Percentiles rank a stretch among this genome's conserved stretches.
phyloP scores from a whole-genome alignment of 148 eudicot species.

The Vaccinium myrtillus region DNA sequence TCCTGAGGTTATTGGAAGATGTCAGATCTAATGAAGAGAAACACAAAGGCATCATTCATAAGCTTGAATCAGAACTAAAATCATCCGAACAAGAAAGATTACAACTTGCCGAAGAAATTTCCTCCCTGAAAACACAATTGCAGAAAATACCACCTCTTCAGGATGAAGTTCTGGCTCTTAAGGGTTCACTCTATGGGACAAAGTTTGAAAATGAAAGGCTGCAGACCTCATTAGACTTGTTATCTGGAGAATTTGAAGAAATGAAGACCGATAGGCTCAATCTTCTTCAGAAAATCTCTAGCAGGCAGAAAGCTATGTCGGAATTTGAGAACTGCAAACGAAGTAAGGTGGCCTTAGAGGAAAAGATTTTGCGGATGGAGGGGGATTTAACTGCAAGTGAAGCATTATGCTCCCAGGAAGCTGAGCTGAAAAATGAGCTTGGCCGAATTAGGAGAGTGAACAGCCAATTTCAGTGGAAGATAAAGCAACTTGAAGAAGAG shows the following conservation, averaged over 20 bases:
- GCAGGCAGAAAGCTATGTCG: slow-evolving; percentile 38
- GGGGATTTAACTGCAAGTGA: slow-evolving; percentile 64
- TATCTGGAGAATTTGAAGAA: slow-evolving; percentile 40
- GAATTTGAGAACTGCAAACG: slow-evolving; percentile 49
- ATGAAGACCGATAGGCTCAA: slow-evolving; percentile 39
- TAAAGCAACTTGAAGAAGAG: slow-evolving; percentile 49
- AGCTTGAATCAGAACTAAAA: slow-evolving; percentile 42
- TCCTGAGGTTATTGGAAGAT: slow-evolving; percentile 32
- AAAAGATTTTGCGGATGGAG: slow-evolving; percentile 55
- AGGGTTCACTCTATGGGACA: slow-evolving; percentile 38
- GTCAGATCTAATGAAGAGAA: slow-evolving; percentile 40
- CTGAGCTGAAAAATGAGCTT: slow-evolving; percentile 67
- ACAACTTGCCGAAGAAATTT: slow-evolving; percentile 47
- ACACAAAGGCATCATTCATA: slow-evolving; percentile 30
- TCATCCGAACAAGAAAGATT: slow-evolving; percentile 40
- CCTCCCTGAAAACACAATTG: slow-evolving; percentile 44
- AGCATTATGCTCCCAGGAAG: slow-evolving; percentile 49
- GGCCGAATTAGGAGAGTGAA: slow-evolving; percentile 42
- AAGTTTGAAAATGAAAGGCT: slow-evolving; percentile 49
- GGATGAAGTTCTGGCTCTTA: slow-evolving; percentile 49
- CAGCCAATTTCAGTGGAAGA: slow-evolving; percentile 46
- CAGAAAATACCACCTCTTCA: slow-evolving; percentile 42
- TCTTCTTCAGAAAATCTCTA: slow-evolving; percentile 38
- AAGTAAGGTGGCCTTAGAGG: slow-evolving; percentile 46
- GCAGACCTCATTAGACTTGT: slow-evolving; percentile 36